phyloP scores from a whole-genome alignment of 768 basidiomycete genomes.

The Hypholoma sublateritium region DNA sequence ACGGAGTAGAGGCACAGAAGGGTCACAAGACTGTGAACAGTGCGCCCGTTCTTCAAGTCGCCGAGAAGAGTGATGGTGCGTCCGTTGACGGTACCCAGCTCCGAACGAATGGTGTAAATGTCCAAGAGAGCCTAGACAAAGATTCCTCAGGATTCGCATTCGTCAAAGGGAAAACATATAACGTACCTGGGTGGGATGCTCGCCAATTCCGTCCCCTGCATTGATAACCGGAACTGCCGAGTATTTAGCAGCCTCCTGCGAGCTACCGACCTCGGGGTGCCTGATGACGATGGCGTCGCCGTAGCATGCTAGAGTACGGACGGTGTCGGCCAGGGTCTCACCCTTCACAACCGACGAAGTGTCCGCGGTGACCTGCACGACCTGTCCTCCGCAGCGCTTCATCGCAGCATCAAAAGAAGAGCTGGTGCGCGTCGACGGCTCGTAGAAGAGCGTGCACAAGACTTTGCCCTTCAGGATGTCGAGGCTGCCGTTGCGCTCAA shows the following conservation, averaged over 20 bases:
- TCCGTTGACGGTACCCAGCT: conserved; percentile 97
- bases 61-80: conserved; percentile 91
- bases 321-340: conserved; percentile 89
- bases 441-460: conserved; percentile 91
- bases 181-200: conserved; percentile 91
- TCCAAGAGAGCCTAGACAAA: conserved; percentile 72
- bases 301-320: conserved; percentile 93
- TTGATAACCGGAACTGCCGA: conserved; percentile 96
- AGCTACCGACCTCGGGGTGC: conserved; percentile 91
- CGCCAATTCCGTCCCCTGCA: conserved; percentile 95
- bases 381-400: conserved; percentile 96
- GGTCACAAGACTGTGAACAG: conserved; percentile 93
- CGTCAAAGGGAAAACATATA: not conserved
- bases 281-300: conserved; percentile 93
- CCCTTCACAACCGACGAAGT: conserved; percentile 91
- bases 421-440: conserved; percentile 94
- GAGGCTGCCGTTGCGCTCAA: conserved; percentile 85
- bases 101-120: conserved; percentile 94
- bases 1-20: conserved; percentile 91
- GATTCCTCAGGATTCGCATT: not conserved
- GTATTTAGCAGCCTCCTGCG: conserved; percentile 94
- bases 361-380: conserved; percentile 80
- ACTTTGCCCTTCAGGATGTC: conserved; percentile 92
- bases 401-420: conserved; percentile 97
- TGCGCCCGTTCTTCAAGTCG: conserved; percentile 97